Evolutionary conservation across 495 filamentous ascomycete genomes (phyloP).

Genomic region (Peziza echinospora): DNA sequence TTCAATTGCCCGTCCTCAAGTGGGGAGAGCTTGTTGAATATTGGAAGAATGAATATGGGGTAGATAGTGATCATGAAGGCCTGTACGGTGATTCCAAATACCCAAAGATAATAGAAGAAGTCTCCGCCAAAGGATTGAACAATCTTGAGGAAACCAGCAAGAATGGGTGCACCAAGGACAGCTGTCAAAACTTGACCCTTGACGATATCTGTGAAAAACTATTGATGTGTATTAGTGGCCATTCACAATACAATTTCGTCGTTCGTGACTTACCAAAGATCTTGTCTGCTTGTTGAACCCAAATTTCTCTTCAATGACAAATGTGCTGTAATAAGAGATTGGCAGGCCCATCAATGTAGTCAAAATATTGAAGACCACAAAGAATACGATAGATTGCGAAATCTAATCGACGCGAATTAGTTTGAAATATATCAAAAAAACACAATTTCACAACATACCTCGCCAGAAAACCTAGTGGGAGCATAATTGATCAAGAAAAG

Average conservation of each 20-base stretch:
- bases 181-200: conserved; percentile 70
- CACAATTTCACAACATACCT: background rate
- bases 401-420: conserved; percentile 31
- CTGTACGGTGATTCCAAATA: conserved; percentile 72
- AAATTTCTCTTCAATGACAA: conserved; percentile 88
- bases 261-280: conserved; percentile 28
- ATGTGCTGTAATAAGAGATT: conserved; percentile 71
- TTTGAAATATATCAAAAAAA: background rate
- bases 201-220: conserved; percentile 73
- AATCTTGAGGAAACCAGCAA: conserved; percentile 74
- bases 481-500: conserved; percentile 46
- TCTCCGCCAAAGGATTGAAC: conserved; percentile 71
- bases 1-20: conserved; percentile 71
- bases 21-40: conserved; percentile 97
- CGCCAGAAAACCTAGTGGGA: conserved; percentile 48
- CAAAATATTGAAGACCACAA: conserved; percentile 65
- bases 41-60: conserved; percentile 74
- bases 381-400: conserved; percentile 76
- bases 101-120: conserved; percentile 96
- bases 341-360: conserved; percentile 60
- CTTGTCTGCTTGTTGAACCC: conserved; percentile 97
- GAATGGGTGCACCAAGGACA: conserved; percentile 61
- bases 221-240: background rate
- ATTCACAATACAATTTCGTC: background rate
- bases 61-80: conserved; percentile 90